Base-by-base conservation (phyloP, 1,284 basidiomycete genomes). In the Coriolopsis trogii region DNA sequence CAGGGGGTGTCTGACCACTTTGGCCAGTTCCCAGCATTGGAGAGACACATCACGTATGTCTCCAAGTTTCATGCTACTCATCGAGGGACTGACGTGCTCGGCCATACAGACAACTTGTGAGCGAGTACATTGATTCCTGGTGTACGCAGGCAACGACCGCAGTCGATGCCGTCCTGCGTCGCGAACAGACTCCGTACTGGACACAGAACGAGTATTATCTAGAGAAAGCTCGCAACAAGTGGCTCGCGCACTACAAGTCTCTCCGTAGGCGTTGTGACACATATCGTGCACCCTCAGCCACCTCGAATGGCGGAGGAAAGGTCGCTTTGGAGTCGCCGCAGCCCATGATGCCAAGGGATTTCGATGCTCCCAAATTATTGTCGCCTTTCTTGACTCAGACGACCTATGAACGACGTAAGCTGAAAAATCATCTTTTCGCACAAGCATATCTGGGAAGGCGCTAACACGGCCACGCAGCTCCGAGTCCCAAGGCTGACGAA, bases 131-230 rank as follows among this genome's bases (percentile, higher is more conserved):
- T 7, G 54, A 54, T n/a, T n/a, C n/a, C n/a, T n/a, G 6, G 37
- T 24, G 5, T 44, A 37, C 12, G 41, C 41, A 31, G 20, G 30
- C 4, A 41, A 41, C 34, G 0, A 3, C 25, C 3, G 52, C 60
- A 10, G 33, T 72, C 16, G 49, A 36, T 6, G 57, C 58, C 20
- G 63, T 62, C 5, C 38, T 75, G 15, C 42, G 30, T 6, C 45
- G 67, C 1, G 74, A 75, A 53, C 46, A 29, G 3, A 10, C 21
- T 3, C 70, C 65, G 0, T 63, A 53, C 34, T 69, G 65, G 31
- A 70, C 72, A 7, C 65, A 73, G 45, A 75, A 74, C 23, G 10
- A 41, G 20, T 58, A 61, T 13, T 68, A 75, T 51, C 62, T 60
- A 7, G 53, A 46, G 24, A 20, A 5, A 13, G 36, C 53, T 15